Conservation (phyloP, 345 rosid genomes). For the Camelina laxa region DNA sequence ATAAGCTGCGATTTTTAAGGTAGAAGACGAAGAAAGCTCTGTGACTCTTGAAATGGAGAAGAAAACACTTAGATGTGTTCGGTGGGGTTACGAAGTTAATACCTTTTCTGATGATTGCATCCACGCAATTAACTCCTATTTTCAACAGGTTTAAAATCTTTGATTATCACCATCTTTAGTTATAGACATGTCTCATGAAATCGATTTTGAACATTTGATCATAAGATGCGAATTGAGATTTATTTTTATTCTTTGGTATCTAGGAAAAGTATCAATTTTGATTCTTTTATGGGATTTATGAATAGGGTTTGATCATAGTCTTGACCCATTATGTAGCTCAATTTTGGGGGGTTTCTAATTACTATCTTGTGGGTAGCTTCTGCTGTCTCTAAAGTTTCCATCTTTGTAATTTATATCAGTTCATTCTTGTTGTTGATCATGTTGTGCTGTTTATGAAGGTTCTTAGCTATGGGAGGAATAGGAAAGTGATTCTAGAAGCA, state of each 20-base stretch:
- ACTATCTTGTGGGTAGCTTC: slow-evolving; percentile 6
- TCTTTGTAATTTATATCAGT: slow-evolving; percentile 6
- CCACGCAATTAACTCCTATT: slow-evolving; percentile 70
- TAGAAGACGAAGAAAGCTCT: slow-evolving; percentile 8
- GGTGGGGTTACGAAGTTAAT: slow-evolving; percentile 81
- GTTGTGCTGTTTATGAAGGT: slow-evolving; percentile 53
- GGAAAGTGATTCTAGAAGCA: slow-evolving; percentile 73
- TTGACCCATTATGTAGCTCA: slow-evolving; percentile 11
- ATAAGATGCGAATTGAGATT: not conserved
- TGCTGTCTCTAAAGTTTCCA: slow-evolving; percentile 24
- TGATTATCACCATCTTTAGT: not conserved
- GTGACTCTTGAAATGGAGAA: slow-evolving; percentile 49
- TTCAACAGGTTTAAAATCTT: slow-evolving; percentile 58
- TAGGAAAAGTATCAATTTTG: slow-evolving; percentile 10
- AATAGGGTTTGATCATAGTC: not conserved
- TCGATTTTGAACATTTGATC: not conserved
- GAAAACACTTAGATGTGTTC: slow-evolving; percentile 55
- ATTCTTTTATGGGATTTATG: not conserved
- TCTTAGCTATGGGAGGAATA: slow-evolving; percentile 67
- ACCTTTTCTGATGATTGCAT: slow-evolving; percentile 70
- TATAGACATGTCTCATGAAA: not conserved
- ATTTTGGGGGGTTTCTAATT: not conserved
- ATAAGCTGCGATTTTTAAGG: not conserved
- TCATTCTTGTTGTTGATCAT: slow-evolving; percentile 20
- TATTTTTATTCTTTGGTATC: not conserved